A percentile compares a stretch with the other conserved stretches of the same genome.
Conservation (phyloP, 208 protist species). For the Naegleria lovaniensis region DNA sequence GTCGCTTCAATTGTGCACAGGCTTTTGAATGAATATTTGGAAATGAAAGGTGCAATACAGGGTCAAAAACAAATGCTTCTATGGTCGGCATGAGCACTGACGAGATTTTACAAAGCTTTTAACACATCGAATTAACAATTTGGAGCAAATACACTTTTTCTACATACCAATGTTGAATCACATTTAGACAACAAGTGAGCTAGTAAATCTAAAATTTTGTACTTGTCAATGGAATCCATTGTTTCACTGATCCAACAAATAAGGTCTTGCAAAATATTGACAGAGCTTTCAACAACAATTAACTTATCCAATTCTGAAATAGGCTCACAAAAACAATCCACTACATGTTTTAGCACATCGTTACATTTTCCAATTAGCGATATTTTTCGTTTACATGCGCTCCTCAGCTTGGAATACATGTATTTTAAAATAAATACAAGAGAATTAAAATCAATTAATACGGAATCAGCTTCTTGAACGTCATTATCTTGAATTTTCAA, state of each 20-base stretch:
- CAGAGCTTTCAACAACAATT: not conserved
- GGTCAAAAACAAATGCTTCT: no score
- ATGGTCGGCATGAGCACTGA: no score
- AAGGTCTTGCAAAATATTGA: not conserved
- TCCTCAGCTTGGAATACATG: not conserved
- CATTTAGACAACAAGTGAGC: not conserved
- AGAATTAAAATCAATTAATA: not conserved
- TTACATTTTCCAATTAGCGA: not conserved
- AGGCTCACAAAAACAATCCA: not conserved
- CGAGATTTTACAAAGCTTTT: no score
- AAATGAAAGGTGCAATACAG: no score
- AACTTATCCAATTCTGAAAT: not conserved
- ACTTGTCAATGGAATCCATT: not conserved
- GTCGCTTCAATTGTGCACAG: no score
- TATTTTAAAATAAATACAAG: not conserved
- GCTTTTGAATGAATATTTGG: no score
- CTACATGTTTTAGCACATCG: not conserved
- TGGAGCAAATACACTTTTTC: no score
- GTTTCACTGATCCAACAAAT: not conserved
- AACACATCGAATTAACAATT: no score
- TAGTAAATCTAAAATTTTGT: not conserved
- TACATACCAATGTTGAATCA: not conserved
- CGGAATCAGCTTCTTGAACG: not conserved
- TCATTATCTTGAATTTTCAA: not conserved
- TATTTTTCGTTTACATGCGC: not conserved